Evolutionary conservation across 768 basidiomycete genomes (phyloP).

Genomic region (Macrocybe gigantea): DNA sequence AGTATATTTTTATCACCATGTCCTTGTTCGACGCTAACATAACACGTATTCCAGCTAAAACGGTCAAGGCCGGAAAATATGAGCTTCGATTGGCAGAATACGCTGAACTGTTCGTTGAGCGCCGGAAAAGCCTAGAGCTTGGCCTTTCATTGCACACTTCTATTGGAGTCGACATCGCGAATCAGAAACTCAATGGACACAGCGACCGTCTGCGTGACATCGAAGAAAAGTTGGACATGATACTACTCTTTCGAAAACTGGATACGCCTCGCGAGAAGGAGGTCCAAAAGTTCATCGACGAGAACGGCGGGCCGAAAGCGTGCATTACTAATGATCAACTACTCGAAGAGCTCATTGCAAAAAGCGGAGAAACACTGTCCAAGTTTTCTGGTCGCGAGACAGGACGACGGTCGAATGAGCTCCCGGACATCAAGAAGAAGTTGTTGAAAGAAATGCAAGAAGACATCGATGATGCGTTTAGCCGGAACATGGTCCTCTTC

Average conservation of each 20-base stretch:
- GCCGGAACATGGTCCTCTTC: conserved; percentile 34
- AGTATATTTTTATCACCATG: conserved; percentile 3
- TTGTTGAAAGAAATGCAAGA: conserved; percentile 28
- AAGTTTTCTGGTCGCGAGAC: conserved; percentile 19
- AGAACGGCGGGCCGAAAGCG: conserved; percentile 31
- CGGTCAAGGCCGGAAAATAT: conserved; percentile 29
- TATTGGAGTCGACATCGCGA: conserved; percentile 26
- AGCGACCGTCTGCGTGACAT: conserved; percentile 12
- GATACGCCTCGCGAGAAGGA: conserved; percentile 35
- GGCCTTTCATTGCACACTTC: conserved; percentile 33
- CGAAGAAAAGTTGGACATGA: conserved; percentile 25
- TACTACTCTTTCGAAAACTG: conserved; percentile 29
- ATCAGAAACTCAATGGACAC: conserved; percentile 22
- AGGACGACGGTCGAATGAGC: conserved; percentile 19
- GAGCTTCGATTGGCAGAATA: conserved; percentile 30
- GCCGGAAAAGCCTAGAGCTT: conserved; percentile 27
- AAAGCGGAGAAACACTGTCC: conserved; percentile 23
- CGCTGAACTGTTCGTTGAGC: conserved; percentile 24
- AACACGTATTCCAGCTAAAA: conserved; percentile 20
- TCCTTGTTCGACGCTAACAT: not conserved
- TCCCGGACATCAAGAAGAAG: conserved; percentile 22
- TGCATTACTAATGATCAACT: conserved; percentile 26
- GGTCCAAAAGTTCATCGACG: conserved; percentile 29
- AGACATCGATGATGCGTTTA: conserved; percentile 31
- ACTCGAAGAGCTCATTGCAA: conserved; percentile 24